Conservation (phyloP, 495 filamentous ascomycete genomes). For the Neurospora cerealis region DNA sequence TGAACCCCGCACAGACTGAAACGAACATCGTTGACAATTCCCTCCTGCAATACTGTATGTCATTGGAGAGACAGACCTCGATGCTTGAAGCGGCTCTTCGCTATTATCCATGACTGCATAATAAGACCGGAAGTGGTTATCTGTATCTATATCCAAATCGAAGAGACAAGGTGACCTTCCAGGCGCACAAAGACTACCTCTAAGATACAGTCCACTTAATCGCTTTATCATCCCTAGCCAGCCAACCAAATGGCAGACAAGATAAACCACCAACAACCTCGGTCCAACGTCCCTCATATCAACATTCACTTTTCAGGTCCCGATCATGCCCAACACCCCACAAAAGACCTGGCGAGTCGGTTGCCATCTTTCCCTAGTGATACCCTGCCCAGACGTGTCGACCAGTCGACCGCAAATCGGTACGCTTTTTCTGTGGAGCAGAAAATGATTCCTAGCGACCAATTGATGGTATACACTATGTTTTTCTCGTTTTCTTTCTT, state of each 20-base stretch:
- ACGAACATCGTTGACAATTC: neutral
- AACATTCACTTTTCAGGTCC: neutral
- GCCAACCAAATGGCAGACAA: neutral
- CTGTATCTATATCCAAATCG: neutral
- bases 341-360: neutral
- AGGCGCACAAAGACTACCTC: neutral
- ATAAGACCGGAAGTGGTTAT: neutral
- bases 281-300: neutral
- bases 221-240: neutral
- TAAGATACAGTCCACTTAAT: neutral
- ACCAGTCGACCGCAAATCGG: neutral
- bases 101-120: neutral
- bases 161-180: neutral
- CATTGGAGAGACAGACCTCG: neutral
- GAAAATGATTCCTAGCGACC: neutral
- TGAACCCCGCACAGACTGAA: neutral
- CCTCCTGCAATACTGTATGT: neutral
- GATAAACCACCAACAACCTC: neutral
- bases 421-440: neutral
- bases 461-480: neutral
- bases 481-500: constrained; percentile 4
- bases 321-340: neutral
- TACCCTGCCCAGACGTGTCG: neutral
- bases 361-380: neutral
- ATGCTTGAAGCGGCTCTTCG: neutral